Evolutionary conservation across 345 rosid genomes (phyloP), one percentile per base, ranked within the genome.

Genomic region (Mercurialis annua): DNA sequence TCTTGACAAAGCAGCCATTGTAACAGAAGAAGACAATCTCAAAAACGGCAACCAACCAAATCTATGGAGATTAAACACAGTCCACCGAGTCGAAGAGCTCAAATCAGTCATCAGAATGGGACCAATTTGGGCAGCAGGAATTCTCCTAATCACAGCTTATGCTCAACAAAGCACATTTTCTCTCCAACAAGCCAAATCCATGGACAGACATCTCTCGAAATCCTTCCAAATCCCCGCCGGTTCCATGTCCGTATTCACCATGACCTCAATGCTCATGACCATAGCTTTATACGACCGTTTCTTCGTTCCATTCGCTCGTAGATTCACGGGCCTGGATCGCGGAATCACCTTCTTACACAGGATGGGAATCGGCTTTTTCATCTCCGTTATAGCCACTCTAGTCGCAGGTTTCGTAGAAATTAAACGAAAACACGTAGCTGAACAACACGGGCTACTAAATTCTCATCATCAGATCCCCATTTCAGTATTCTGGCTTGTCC

Each of bases 181-280:
- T 18, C 77, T 92, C 44, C 90, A 87, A 64, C 98, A 92, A 73
- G 94, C 98, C 64, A 86, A 81, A 67, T 81, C 90, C 71, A 92
- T 89, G 98, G 66, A 92, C 86, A 80, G 94, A 6, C 94, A 81
- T 78, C 73, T 92, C 66, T 67, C 87, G 6, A 59, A 67, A 46
- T 82, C 92, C 50, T 86, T 92, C 71, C 75, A 89, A 56, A 84
- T 89, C 60, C 98, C 98, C 0, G 85, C 98, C 7, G 96, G 84
- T 52, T 92, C 98, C 54, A 92, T 92, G 92, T 77, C 94, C 1
- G 90, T 89, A 51, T 92, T 92, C 90, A 86, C 95, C 62, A 82
- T 85, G 70, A 53, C 80, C 27, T 74, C 88, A 12, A 86, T 87
- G 94, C 92, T 92, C 71, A 16, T 58, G 66, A 92, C 92, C 18